phyloP scores from a whole-genome alignment of 2,329 filamentous ascomycete genomes.

The Penicillium freii region DNA sequence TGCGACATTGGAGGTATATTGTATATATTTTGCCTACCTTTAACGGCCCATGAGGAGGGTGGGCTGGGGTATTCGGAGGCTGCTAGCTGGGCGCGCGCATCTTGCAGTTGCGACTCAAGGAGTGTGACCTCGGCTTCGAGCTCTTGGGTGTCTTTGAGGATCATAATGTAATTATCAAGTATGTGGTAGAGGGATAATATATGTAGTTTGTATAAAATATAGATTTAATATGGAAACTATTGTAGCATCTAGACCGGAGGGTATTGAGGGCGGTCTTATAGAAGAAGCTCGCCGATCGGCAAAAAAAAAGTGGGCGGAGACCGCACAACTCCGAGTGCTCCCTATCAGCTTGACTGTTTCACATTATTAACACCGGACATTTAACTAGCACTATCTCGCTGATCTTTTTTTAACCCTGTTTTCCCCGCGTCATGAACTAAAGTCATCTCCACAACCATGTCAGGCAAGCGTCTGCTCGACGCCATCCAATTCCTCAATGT shows the following conservation, averaged over 20 bases:
- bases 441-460: conserved; percentile 41
- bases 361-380: background rate
- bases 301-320: conserved; percentile 21
- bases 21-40: conserved; percentile 1
- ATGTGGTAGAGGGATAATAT: background rate
- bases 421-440: conserved; percentile 23
- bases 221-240: background rate
- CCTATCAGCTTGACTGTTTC: conserved; percentile 19
- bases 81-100: conserved; percentile 46
- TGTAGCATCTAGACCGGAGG: background rate
- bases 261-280: background rate
- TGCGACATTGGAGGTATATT: background rate
- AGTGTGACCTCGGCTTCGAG: conserved; percentile 44
- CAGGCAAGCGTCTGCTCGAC: conserved; percentile 66
- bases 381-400: conserved; percentile 8
- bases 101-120: conserved; percentile 49
- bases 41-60: conserved; percentile 19
- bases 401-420: conserved; percentile 8
- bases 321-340: conserved; percentile 16
- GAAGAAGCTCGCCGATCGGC: conserved; percentile 10
- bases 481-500: conserved; percentile 68
- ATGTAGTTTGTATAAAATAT: conserved; percentile 1
- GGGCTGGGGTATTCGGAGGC: conserved; percentile 17
- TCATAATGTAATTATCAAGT: conserved; percentile 20
- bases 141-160: conserved; percentile 19